Base-by-base conservation (phyloP, 2,329 filamentous ascomycete genomes). In the Neonectria neomacrospora region DNA sequence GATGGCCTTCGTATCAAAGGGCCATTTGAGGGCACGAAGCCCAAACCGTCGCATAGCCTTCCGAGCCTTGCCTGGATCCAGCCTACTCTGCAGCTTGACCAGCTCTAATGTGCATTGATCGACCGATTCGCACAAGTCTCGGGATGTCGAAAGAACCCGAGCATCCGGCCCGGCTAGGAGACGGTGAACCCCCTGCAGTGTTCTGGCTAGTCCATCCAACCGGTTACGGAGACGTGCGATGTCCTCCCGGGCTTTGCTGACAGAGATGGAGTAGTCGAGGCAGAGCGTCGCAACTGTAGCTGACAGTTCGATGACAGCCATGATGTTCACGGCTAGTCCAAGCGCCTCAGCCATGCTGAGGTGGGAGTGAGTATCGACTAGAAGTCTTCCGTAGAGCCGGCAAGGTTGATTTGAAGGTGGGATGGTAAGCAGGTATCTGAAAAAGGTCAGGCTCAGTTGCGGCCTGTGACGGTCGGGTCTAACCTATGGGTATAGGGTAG, bases 1-100 rank as follows among this genome's bases (percentile, higher is more conserved):
- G 20, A 65, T 34, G 28, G 62, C 58, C 39, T 63, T 65, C 30
- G 45, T 62, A 37, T 65, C 30, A 7, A 65, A 65, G 10, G 56
- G 63, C 63, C 63, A 66, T 23, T 48, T 66, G 26, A 66, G 53
- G 32, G 55, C 59, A 30, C 42, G 56, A 9, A 63, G 30, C 9
- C 60, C 53, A 14, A 63, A 20, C 1, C 53, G 47, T 20, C 56
- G 48, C 48, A 66, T 66, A 30, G 52, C 12, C 53, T 65, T 63
- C 1, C 41, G 56, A 34, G 53, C 32, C 28, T 58, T 61, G 20
- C 47, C 34, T 11, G 42, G 48, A 45, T 58, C 51, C 44, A 62
- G 28, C 39, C 30, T 53, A 39, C n/a, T 62, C 16, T 62, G n/a
- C 23, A 64, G 5, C 9, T 56, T 30, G 37, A n/a, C 39, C 26